Base-by-base conservation (phyloP, 106 monocot species). In the Dioscorea zingiberensis region DNA sequence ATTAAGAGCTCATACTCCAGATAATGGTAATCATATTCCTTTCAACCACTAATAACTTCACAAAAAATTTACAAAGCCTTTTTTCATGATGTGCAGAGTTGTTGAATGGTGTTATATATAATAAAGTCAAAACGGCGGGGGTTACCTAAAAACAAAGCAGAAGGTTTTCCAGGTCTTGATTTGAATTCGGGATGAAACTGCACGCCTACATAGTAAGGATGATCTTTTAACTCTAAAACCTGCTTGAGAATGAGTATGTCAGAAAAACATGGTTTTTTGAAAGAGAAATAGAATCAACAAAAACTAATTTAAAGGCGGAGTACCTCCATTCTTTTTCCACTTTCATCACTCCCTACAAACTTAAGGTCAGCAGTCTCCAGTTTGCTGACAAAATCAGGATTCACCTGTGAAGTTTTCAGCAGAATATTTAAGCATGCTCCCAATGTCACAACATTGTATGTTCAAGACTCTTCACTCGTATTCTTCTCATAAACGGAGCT, bases 101-200 rank as follows among this genome's bases (percentile, higher is more conserved):
- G 10, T 38, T 38, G 4, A 38, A 38, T 38, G 4, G n/a, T n/a
- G n/a, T n/a, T n/a, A 38, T 38, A 38, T 38, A 38, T 38, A 10
- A 51, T 51, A 18, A 51, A 51, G 9, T 51, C 12, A 19, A 51
- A 4, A 15, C 14, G 1, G 4, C 14, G 15, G 16, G 29, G 17
- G 3, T 46, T 76, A 86, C 90, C 90, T 70, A 76, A 55, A 64
- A 86, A 90, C 27, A 76, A 64, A 59, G 90, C 71, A 62, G 90
- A 86, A 73, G 90, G 90, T 44, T 58, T 86, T 44, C 73, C 71
- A 63, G 90, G 90, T 59, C 86, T 90, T 76, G 86, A 90, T 71
- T 90, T 90, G 62, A 86, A 86, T 70, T 90, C 90, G 16, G 86
- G 90, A 70, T 90, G 90, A 57, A 86, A 90, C 65, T 90, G 90